Percentiles rank a stretch among this genome's conserved stretches.
These are phyloP conservation scores for Amanita jacksonii DNA, from an alignment of 768 basidiomycete species.

Conservation along the genomic window DNA sequence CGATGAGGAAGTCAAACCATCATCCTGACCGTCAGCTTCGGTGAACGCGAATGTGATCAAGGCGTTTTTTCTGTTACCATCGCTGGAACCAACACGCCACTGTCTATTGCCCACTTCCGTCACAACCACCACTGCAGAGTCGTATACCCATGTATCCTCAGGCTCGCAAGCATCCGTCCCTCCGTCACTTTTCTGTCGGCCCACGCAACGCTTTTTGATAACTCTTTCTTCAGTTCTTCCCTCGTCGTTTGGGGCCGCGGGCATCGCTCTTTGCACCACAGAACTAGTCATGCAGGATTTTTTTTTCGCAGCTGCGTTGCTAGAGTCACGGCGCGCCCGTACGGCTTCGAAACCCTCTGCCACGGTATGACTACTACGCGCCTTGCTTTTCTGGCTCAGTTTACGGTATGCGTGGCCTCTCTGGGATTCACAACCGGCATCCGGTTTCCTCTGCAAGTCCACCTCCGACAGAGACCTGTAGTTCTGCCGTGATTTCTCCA, in stretches of 20 bases:
- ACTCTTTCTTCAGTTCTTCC: neutral
- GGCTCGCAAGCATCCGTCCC: neutral
- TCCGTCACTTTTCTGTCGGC: neutral
- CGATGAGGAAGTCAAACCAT: neutral
- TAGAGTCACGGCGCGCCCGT: neutral
- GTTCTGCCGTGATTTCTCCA: slow-evolving; percentile 43
- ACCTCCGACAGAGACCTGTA: slow-evolving; percentile 45
- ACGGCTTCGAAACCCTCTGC: neutral
- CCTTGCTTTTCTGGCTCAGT: neutral
- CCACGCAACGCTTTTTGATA: slow-evolving; percentile 7
- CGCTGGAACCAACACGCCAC: neutral
- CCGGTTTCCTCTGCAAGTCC: slow-evolving; percentile 1
- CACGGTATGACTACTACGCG: neutral
- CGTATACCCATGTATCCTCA: slow-evolving; percentile 3
- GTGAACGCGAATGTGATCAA: neutral
- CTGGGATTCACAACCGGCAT: neutral
- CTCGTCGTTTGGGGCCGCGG: neutral
- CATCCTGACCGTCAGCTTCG: neutral
- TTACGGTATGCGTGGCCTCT: neutral
- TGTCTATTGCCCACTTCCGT: neutral
- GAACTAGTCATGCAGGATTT: neutral
- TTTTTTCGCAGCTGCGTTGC: neutral
- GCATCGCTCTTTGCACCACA: neutral
- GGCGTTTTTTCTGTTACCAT: neutral
- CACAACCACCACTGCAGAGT: neutral